Conservation (phyloP, 164 flowering plant species). For the Cinnamomum chago region DNA sequence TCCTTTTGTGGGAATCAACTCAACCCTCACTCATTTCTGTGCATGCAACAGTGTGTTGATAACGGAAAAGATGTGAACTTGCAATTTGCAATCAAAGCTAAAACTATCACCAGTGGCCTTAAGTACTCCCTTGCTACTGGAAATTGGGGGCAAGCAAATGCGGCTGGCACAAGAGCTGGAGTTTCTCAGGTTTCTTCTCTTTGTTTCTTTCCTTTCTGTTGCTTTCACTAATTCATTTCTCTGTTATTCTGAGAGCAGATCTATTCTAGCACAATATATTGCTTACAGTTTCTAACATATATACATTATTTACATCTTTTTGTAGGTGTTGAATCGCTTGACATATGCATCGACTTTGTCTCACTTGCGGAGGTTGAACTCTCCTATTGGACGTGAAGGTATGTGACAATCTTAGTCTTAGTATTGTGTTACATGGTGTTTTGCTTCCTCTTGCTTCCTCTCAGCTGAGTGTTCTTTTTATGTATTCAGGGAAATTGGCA, state of each 20-base stretch:
- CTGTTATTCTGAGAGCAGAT: not conserved
- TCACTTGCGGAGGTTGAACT: slow-evolving; percentile 86
- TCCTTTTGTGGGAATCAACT: slow-evolving; percentile 1
- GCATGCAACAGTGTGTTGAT: slow-evolving; percentile 77
- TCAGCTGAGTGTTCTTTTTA: not conserved
- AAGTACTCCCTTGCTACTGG: slow-evolving; percentile 98
- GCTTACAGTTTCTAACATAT: not conserved
- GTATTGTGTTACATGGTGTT: not conserved
- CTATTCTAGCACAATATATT: not conserved
- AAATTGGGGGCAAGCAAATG: slow-evolving; percentile 99
- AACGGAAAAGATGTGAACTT: slow-evolving; percentile 93
- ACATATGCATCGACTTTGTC: slow-evolving; percentile 97
- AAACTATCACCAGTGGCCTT: slow-evolving; percentile 95
- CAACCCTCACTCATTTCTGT: slow-evolving; percentile 10
- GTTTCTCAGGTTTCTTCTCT: slow-evolving; percentile 78
- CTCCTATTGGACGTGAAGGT: slow-evolving; percentile 99
- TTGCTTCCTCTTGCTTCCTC: not conserved
- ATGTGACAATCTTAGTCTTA: not conserved
- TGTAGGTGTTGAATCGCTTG: slow-evolving; percentile 85
- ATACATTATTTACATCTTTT: not conserved
- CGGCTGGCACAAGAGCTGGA: slow-evolving; percentile 99
- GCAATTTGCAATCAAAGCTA: slow-evolving; percentile 96
- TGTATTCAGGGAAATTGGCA: slow-evolving; percentile 80
- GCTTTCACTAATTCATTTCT: not conserved
- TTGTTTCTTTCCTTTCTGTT: not conserved